Base-by-base conservation (phyloP, 176 grass and related monocot genomes). In the Alopecurus myosuroides region DNA sequence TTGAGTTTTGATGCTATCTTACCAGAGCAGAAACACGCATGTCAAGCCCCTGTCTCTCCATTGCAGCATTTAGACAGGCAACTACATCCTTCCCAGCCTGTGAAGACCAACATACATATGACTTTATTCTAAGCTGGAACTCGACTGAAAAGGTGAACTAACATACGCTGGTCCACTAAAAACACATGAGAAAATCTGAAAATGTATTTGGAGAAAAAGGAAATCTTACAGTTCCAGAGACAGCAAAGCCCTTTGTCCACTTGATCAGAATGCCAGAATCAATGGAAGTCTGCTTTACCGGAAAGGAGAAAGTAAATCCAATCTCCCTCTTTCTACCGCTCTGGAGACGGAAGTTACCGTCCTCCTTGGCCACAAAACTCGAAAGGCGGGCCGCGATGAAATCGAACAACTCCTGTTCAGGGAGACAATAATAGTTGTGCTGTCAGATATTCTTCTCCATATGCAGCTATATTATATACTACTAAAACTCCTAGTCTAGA, bases 231-330 rank as follows among this genome's bases (percentile, higher is more conserved):
- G 86, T 77, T 40, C 79, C 76, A 13, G 81, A 84, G 28, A 92
- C 85, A 39, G 72, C 53, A 65, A 92, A 92, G 35, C 86, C 86
- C 62, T 92, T 92, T 73, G 86, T 88, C 86, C 90, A 88, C 83
- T 88, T 91, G 69, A 91, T 88, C 39, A 87, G 76, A 42, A 84
- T 81, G 11, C 86, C 89, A 1, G 89, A 91, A 7, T 86, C 76
- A 46, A 85, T 63, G 3, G 86, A 91, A 42, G 41, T 66, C 55
- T 92, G 90, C 46, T 74, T 92, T 55, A 92, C 90, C 0, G 86
- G 85, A 35, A 89, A 92, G 28, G 90, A 92, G 72, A 92, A 92
- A 1, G 90, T 92, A 79, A 92, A 92, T 11, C 77, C 89, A 28
- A 91, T 78, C 65, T 88, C 89, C n/a, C 86, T 91, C 10, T 83